Evolutionary conservation across 1,284 basidiomycete species (phyloP).

Genomic region (Trametes sp.): DNA sequence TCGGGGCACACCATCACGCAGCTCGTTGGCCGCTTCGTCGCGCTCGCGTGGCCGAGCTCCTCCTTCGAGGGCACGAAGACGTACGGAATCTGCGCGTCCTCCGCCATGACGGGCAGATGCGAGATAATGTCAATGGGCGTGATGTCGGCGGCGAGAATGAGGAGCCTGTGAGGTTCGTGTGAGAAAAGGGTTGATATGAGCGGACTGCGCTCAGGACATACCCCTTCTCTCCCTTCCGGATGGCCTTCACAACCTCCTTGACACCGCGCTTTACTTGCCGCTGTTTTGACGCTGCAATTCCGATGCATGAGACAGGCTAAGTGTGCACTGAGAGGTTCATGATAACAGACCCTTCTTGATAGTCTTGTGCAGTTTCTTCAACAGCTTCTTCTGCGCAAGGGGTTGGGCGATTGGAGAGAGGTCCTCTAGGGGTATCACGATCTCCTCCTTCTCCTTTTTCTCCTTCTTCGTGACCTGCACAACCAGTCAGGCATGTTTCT

Average conservation of each 20-base stretch:
- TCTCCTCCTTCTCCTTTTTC: conserved; percentile 64
- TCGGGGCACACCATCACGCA: conserved; percentile 94
- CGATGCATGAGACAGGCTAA: neutral
- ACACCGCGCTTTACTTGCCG: conserved; percentile 95
- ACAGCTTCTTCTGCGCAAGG: conserved; percentile 88
- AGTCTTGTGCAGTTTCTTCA: conserved; percentile 92
- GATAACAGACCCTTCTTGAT: conserved; percentile 83
- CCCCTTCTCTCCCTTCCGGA: conserved; percentile 96
- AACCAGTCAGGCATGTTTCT: conserved; percentile 1
- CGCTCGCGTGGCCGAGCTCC: conserved; percentile 94
- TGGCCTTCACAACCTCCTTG: conserved; percentile 96
- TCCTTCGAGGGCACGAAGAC: conserved; percentile 90
- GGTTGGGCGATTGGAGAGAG: conserved; percentile 92
- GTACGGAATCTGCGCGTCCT: conserved; percentile 96
- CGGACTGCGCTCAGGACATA: conserved; percentile 46
- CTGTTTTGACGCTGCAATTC: conserved; percentile 79
- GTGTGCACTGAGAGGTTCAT: too few relatives aligned
- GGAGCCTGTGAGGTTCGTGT: conserved; percentile 61
- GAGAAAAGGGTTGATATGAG: conserved; percentile 9
- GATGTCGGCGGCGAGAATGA: conserved; percentile 96
- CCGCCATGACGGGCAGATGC: conserved; percentile 93
- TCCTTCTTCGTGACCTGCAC: conserved; percentile 59
- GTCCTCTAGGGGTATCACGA: conserved; percentile 79
- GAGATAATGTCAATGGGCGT: conserved; percentile 98
- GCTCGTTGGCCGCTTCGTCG: conserved; percentile 97